Conservation (phyloP, 2,329 filamentous ascomycete species). For the Cladophialophora chaetospira region DNA sequence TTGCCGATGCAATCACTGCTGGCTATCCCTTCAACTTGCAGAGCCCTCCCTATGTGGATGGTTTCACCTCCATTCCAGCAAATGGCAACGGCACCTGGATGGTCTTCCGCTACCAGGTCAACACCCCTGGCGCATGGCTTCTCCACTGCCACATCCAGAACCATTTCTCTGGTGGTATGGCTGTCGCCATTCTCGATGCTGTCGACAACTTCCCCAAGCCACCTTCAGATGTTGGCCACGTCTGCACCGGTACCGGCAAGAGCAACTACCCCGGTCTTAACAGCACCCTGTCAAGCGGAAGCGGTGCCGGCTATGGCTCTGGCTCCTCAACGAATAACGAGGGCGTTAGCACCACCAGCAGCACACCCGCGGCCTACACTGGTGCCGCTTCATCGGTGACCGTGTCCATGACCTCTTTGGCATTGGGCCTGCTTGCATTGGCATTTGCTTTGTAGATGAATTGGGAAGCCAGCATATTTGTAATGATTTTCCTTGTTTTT, state of each 20-base stretch:
- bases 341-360: slow-evolving; percentile 7
- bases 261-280: slow-evolving; percentile 29
- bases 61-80: slow-evolving; percentile 44
- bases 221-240: slow-evolving; percentile 29
- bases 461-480: not conserved
- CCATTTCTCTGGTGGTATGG: slow-evolving; percentile 59
- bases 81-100: slow-evolving; percentile 46
- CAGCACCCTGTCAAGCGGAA: not conserved
- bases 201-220: slow-evolving; percentile 38
- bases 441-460: slow-evolving; percentile 8
- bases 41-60: slow-evolving; percentile 58
- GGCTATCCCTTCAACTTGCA: slow-evolving; percentile 59
- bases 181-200: slow-evolving; percentile 52
- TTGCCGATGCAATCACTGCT: slow-evolving; percentile 50
- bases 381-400: slow-evolving; percentile 24
- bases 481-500: slow-evolving; percentile 1
- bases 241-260: slow-evolving; percentile 29
- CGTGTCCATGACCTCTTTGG: not conserved
- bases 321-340: slow-evolving; percentile 5
- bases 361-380: slow-evolving; percentile 11
- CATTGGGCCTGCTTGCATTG: slow-evolving; percentile 7
- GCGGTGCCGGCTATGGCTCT: not conserved
- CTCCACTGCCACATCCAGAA: slow-evolving; percentile 60
- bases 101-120: slow-evolving; percentile 56
- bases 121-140: slow-evolving; percentile 57